phyloP scores from a whole-genome alignment of 2,329 filamentous ascomycete genomes.

The Podosphaera xanthii region DNA sequence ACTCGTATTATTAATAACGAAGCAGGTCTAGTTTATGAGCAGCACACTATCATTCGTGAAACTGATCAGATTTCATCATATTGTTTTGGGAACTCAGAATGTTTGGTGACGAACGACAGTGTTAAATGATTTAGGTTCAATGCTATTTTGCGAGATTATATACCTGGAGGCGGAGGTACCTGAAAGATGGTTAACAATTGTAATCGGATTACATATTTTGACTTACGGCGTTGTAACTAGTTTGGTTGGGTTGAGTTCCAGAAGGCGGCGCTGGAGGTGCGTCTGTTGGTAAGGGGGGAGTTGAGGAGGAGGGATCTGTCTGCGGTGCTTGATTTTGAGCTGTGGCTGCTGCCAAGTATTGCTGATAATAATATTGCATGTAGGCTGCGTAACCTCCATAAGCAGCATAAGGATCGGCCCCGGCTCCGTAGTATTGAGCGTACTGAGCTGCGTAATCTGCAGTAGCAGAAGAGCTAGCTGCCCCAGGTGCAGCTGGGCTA shows the following conservation, averaged over 20 bases:
- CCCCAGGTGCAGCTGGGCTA: slow-evolving; percentile 21
- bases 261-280: slow-evolving; percentile 40
- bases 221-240: slow-evolving; percentile 34
- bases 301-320: slow-evolving; percentile 25
- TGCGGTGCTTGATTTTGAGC: slow-evolving; percentile 21
- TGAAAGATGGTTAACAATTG: not conserved
- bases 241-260: slow-evolving; percentile 25
- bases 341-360: slow-evolving; percentile 32
- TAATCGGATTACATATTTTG: not conserved
- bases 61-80: no score
- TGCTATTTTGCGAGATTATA: slow-evolving; percentile 14
- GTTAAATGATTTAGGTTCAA: no score
- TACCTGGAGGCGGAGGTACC: slow-evolving; percentile 25
- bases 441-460: slow-evolving; percentile 62
- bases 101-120: not conserved
- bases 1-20: no score
- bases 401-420: slow-evolving; percentile 63
- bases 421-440: slow-evolving; percentile 50
- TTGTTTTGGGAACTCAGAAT: not conserved
- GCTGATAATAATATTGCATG: slow-evolving; percentile 52
- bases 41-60: no score
- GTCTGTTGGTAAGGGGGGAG: slow-evolving; percentile 28
- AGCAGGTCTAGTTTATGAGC: no score
- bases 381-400: slow-evolving; percentile 75
- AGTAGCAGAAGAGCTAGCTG: slow-evolving; percentile 21